These are phyloP conservation scores for Escallonia rubra DNA, from an alignment of 129 eudicot genomes.

Conservation along the genomic window DNA sequence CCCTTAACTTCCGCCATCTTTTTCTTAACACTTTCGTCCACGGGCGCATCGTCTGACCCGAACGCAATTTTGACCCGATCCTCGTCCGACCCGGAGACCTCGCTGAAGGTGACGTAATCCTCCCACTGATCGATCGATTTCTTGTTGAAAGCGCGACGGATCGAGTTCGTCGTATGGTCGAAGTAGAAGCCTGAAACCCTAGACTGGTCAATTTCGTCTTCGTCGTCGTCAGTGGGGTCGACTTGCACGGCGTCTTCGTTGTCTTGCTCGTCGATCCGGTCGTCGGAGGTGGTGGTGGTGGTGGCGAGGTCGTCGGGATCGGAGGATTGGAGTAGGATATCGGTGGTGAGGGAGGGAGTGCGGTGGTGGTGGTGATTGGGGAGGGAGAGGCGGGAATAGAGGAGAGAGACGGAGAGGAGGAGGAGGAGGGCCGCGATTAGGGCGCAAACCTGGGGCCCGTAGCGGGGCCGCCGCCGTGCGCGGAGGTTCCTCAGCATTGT, in stretches of 20 bases:
- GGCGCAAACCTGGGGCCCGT: conserved; percentile 65
- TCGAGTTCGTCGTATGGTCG: conserved; percentile 58
- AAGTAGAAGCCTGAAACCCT: conserved; percentile 57
- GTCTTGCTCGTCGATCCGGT: conserved; percentile 78
- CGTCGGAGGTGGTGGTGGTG: conserved; percentile 33
- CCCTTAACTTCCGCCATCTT: conserved; percentile 46
- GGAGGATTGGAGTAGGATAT: conserved; percentile 43
- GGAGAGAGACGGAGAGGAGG: conserved; percentile 77
- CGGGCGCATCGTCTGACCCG: conserved; percentile 65
- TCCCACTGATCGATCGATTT: conserved; percentile 76
- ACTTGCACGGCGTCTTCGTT: conserved; percentile 37
- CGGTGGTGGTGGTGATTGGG: conserved; percentile 25
- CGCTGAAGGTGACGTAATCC: conserved; percentile 42
- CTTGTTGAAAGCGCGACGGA: conserved; percentile 58
- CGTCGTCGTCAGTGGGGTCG: conserved; percentile 41
- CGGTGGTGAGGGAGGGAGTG: conserved; percentile 19
- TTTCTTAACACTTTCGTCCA: conserved; percentile 68
- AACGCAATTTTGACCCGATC: conserved; percentile 32
- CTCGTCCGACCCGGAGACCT: conserved; percentile 22
- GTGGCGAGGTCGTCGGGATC: conserved; percentile 43
- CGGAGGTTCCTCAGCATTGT: conserved; percentile 59
- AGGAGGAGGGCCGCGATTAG: conserved; percentile 65
- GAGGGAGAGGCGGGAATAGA: conserved; percentile 11
- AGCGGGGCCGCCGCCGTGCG: conserved; percentile 72
- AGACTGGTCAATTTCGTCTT: conserved; percentile 26